Evolutionary conservation across 495 filamentous ascomycete genomes (phyloP), one percentile per base, ranked within the genome.

Genomic region (Hypoxylon fragiforme): DNA sequence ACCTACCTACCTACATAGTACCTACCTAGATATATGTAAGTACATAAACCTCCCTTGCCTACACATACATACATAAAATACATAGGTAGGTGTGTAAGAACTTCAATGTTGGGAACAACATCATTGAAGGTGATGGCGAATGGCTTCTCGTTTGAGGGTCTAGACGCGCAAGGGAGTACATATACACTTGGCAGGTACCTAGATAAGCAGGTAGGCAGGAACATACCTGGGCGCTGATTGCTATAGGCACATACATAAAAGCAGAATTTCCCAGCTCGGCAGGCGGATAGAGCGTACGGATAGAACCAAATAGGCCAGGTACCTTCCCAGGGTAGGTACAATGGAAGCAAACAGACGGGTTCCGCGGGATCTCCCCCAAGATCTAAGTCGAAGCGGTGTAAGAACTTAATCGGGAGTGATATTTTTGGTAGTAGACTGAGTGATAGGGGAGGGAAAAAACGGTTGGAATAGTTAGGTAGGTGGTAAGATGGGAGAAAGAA

Each of bases 321-420:
- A n/a, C n/a, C 39, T 14, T 18, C 19, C 16, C 11, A n/a, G 30
- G 24, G 24, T 28, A 35, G 8, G 24, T 30, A 40, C 7, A 19
- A 38, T 15, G 24, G 16, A 28, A 28, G 16, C 37, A 34, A 58
- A 35, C 54, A 58, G 47, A 51, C 46, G 1, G 18, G 35, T 39
- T 34, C 39, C 8, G 14, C 41, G 21, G 30, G 30, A 30, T 24
- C 26, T n/a, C 37, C 21, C 19, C 13, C 8, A 34, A 30, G 24
- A 30, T 31, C 13, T 2, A 7, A 19, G 37, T 43, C 21, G 39
- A 14, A 16, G 42, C 30, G 26, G 43, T 40, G 49, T 49, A 40
- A 44, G 38, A 48, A 44, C 38, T 44, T 21, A 54, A 45, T 40
- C 50, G 44, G n/a, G 34, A 26, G 15, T 28, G 45, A 46, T 16